A percentile compares a stretch with the other conserved stretches of the same genome.
phyloP scores from a whole-genome alignment of 768 basidiomycete species.

The Lactarius evosmus region DNA sequence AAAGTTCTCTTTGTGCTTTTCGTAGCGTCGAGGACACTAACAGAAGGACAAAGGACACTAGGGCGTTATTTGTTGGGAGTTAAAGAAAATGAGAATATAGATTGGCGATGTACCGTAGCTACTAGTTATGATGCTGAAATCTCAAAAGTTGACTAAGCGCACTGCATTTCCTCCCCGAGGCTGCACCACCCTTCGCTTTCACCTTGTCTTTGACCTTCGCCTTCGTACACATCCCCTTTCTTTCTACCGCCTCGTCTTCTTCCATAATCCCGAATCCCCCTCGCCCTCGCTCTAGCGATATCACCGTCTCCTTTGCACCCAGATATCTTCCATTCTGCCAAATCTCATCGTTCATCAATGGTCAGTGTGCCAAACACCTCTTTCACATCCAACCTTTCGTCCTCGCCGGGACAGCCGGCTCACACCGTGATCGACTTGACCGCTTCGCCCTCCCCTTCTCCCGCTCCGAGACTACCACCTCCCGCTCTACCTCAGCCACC shows the following conservation, averaged over 20 bases:
- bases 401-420: slow-evolving; percentile 12
- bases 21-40: not conserved
- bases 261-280: not conserved
- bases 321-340: slow-evolving; percentile 15
- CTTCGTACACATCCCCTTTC: slow-evolving; percentile 14
- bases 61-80: not conserved
- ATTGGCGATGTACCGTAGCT: not conserved
- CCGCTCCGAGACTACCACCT: slow-evolving; percentile 28
- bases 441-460: slow-evolving; percentile 19
- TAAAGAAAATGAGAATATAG: not conserved
- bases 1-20: not conserved
- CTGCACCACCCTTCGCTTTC: slow-evolving; percentile 11
- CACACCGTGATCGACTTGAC: slow-evolving; percentile 22
- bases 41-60: not conserved
- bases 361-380: slow-evolving; percentile 29
- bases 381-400: slow-evolving; percentile 12
- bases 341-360: slow-evolving; percentile 15
- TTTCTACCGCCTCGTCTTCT: slow-evolving; percentile 8
- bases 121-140: not conserved
- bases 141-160: slow-evolving; percentile 7
- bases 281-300: not conserved
- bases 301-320: not conserved
- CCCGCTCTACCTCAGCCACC: slow-evolving; percentile 24
- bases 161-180: slow-evolving; percentile 1
- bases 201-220: slow-evolving; percentile 2